These are phyloP conservation scores for Globisporangium recalcitrans DNA, from an alignment of 352 stramenopile genomes.

Conservation along the genomic window DNA sequence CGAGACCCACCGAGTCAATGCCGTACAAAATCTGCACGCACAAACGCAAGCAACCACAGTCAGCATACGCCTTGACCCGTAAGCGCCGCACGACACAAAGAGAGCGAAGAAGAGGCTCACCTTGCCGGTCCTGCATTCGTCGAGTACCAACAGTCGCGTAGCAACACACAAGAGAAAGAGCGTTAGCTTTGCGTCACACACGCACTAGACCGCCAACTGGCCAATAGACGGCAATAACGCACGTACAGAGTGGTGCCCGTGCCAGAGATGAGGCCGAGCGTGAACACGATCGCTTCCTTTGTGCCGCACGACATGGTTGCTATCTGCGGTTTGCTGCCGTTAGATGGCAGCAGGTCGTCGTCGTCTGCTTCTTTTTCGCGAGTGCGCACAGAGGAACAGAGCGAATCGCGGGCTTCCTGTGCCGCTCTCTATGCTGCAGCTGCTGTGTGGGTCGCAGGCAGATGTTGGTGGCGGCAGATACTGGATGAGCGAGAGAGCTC, in stretches of 20 bases:
- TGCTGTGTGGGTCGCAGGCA: background rate
- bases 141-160: background rate
- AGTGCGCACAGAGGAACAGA: background rate
- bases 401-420: background rate
- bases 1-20: conserved; percentile 84
- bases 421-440: background rate
- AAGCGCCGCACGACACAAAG: background rate
- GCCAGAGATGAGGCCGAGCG: conserved; percentile 74
- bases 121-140: conserved; percentile 52
- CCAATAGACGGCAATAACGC: background rate
- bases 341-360: background rate
- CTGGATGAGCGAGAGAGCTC: background rate
- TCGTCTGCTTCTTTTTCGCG: conserved; percentile 7
- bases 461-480: background rate
- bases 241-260: conserved; percentile 81
- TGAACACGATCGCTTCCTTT: conserved; percentile 73
- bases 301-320: conserved; percentile 69
- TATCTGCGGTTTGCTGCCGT: background rate
- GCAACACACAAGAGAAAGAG: background rate
- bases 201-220: background rate
- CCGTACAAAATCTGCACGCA: conserved; percentile 91
- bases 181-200: background rate
- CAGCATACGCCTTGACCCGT: background rate
- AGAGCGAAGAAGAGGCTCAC: conserved; percentile 18
- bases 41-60: background rate